Base-by-base conservation (phyloP, 768 basidiomycete species). In the Auriscalpium vulgare region DNA sequence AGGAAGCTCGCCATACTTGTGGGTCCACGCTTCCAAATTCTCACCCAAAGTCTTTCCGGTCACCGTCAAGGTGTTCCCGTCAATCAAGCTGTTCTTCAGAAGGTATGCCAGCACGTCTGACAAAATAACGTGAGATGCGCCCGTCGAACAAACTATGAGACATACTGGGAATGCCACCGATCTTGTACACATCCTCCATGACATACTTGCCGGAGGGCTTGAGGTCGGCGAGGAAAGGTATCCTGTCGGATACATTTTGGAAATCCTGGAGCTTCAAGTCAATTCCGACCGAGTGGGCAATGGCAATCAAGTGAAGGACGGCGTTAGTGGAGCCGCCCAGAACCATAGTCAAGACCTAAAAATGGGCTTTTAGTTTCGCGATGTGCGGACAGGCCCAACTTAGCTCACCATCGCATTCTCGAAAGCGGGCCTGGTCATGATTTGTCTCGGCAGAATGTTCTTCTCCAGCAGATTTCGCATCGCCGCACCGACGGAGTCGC, bases 191-290 rank as follows among this genome's bases (percentile, higher is more conserved):
- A 66, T 98, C 91, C 72, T 95, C 94, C 93, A 98, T 97, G 63
- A 98, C 91, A 77, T 97, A 98, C 72, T 94, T 94, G 38, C 97
- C 97, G 60, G 91, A 93, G 1, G 97, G 97, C 68, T 95, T 97
- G 61, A 99, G 82, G 71, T 99, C 91, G 21, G 95, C 95, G 60
- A 98, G 77, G 81, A 97, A 95, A 10, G 97, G 97, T 1, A 80
- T 84, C 47, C 88, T 83, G 69, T 99, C 95, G 7, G 94, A 95
- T 53, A 98, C 91, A 54, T 70, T 74, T 71, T 97, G 94, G 80
- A 98, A 91, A 70, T 98, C 97, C 64, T 95, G 93, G 51, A 98
- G 75, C 37, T 80, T 81, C 56, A 99, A 79, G 46, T 81, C 80
- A 73, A 99, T 85, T 23, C 94, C 95, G 50, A 95, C 93, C 0